Percentiles rank a stretch among this genome's conserved stretches.
Evolutionary conservation across 805 yeast genomes (phyloP).

Genomic region (Ogataea zsoltii): DNA sequence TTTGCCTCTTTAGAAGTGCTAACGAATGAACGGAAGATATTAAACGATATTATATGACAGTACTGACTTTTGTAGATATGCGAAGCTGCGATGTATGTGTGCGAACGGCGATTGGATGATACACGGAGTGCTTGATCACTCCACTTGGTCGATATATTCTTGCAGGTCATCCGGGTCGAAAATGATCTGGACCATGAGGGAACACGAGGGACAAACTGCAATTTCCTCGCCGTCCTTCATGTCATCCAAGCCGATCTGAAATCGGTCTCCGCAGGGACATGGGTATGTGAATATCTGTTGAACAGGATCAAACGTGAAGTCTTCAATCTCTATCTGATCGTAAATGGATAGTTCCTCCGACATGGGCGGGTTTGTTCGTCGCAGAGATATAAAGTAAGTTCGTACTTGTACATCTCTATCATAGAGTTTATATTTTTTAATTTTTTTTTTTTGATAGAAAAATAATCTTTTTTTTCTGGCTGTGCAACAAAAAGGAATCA

Average conservation of each 20-base stretch:
- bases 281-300: slow-evolving; percentile 87
- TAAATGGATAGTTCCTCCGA: slow-evolving; percentile 61
- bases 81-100: neutral
- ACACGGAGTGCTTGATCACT: slow-evolving; percentile 2
- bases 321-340: slow-evolving; percentile 96
- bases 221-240: slow-evolving; percentile 87
- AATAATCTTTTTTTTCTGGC: neutral
- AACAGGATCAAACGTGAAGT: slow-evolving; percentile 85
- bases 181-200: slow-evolving; percentile 87
- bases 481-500: neutral
- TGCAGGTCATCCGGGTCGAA: slow-evolving; percentile 67
- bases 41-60: no score
- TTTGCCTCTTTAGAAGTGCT: no score
- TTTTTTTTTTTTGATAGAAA: neutral
- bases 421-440: neutral
- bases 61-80: neutral
- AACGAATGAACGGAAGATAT: no score
- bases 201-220: slow-evolving; percentile 96
- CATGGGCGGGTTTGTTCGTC: slow-evolving; percentile 10
- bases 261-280: slow-evolving; percentile 97
- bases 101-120: neutral
- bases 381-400: no score
- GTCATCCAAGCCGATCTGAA: slow-evolving; percentile 84
- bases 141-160: slow-evolving; percentile 41
- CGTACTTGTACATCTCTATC: no score